Evolutionary conservation across 768 basidiomycete genomes (phyloP).

Genomic region (Collybia nuda): DNA sequence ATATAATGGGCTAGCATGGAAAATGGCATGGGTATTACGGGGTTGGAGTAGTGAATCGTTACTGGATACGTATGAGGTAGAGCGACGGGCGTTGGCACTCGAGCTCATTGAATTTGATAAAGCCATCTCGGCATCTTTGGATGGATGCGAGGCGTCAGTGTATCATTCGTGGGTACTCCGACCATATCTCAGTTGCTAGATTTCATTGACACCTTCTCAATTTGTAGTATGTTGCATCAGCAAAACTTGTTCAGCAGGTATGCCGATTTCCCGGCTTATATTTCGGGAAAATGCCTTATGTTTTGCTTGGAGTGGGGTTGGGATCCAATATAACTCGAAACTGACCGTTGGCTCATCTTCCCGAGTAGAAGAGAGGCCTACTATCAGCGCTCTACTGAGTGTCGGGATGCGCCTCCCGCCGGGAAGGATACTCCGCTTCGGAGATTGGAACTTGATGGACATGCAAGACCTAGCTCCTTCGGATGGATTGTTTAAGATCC

Average conservation of each 20-base stretch:
- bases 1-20: slow-evolving; percentile 21
- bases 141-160: background rate
- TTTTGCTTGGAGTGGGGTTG: slow-evolving; percentile 8
- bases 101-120: slow-evolving; percentile 23
- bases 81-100: slow-evolving; percentile 17
- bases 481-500: slow-evolving; percentile 13
- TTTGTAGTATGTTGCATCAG: background rate
- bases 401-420: background rate
- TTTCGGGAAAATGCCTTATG: background rate
- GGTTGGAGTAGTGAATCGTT: slow-evolving; percentile 20
- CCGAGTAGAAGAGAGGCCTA: too few relatives aligned
- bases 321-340: slow-evolving; percentile 7
- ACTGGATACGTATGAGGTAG: slow-evolving; percentile 24
- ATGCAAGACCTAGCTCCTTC: slow-evolving; percentile 13
- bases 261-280: too few relatives aligned
- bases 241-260: slow-evolving; percentile 14
- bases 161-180: background rate
- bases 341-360: background rate
- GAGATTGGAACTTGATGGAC: slow-evolving; percentile 12
- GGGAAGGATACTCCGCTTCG: slow-evolving; percentile 3
- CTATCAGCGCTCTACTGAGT: too few relatives aligned
- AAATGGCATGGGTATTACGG: slow-evolving; percentile 20
- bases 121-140: slow-evolving; percentile 9
- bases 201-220: slow-evolving; percentile 2
- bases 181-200: too few relatives aligned